Evolutionary conservation across 23 red algal species (phyloP).

Genomic region (Chondrus crispus): DNA sequence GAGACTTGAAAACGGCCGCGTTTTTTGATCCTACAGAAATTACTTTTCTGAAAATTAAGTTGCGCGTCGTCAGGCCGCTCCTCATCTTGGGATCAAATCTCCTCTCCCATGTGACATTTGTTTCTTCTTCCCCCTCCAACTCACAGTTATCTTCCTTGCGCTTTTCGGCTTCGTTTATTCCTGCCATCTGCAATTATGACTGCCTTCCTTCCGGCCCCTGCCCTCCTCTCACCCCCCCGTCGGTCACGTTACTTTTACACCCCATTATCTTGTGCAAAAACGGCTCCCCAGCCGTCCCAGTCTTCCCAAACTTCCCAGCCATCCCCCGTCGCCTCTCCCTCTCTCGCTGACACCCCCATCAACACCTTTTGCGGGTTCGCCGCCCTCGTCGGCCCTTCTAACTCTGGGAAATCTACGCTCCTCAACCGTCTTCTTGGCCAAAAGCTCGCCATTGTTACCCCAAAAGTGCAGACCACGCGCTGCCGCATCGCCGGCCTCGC

Average conservation of each 20-base stretch:
- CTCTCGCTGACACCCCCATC: neutral
- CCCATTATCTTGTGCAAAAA: neutral
- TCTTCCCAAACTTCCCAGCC: neutral
- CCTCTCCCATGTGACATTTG: too few relatives aligned
- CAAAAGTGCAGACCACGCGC: constrained; percentile 95
- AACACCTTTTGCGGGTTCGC: constrained; percentile 79
- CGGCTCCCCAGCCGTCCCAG: neutral
- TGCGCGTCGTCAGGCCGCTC: too few relatives aligned
- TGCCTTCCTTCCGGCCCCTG: neutral
- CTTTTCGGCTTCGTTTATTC: too few relatives aligned
- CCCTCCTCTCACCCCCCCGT: neutral
- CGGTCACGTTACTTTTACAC: neutral
- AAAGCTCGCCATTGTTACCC: constrained; percentile 96
- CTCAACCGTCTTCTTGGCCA: constrained; percentile 81
- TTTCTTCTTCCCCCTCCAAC: too few relatives aligned
- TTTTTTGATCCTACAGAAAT: too few relatives aligned
- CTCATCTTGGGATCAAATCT: too few relatives aligned
- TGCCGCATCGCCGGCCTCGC: constrained; percentile 76
- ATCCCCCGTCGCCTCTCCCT: neutral
- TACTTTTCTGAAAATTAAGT: too few relatives aligned
- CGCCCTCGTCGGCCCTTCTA: constrained; percentile 89
- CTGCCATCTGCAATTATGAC: neutral
- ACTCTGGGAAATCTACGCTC: constrained; percentile 97
- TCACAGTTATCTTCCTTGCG: too few relatives aligned
- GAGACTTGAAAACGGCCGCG: too few relatives aligned